phyloP scores from a whole-genome alignment of 768 basidiomycete species.

The Tremella fuciformis region DNA sequence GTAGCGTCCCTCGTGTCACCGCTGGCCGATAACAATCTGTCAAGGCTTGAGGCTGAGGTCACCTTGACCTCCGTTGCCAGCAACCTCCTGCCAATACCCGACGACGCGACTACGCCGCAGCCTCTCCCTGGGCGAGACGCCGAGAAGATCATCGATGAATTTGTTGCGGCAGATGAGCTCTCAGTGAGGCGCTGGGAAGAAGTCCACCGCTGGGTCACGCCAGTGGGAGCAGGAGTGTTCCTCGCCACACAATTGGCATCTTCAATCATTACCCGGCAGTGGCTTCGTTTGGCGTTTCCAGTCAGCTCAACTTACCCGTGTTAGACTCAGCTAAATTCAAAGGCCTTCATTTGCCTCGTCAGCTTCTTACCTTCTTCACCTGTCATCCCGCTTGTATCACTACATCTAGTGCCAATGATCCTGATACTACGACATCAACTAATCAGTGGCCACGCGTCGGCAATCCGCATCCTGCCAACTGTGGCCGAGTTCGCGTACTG shows the following conservation, averaged over 20 bases:
- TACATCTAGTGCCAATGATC: slow-evolving; percentile 38
- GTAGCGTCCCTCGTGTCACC: slow-evolving; percentile 25
- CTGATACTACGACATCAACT: slow-evolving; percentile 25
- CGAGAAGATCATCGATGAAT: slow-evolving; percentile 26
- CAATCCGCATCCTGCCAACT: slow-evolving; percentile 23
- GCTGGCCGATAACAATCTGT: slow-evolving; percentile 25
- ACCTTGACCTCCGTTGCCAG: slow-evolving; percentile 34
- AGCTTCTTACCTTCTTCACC: slow-evolving; percentile 23
- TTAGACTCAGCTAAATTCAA: not conserved
- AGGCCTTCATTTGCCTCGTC: slow-evolving; percentile 30
- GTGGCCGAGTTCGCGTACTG: slow-evolving; percentile 35
- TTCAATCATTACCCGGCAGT: slow-evolving; percentile 12
- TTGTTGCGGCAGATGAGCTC: slow-evolving; percentile 5
- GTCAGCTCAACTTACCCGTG: slow-evolving; percentile 17
- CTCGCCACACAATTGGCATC: slow-evolving; percentile 24
- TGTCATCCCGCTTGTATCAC: slow-evolving; percentile 23
- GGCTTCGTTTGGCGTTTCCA: slow-evolving; percentile 29
- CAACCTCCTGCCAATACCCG: slow-evolving; percentile 19
- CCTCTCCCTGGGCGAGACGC: slow-evolving; percentile 22
- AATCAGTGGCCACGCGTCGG: slow-evolving; percentile 11
- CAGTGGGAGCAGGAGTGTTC: slow-evolving; percentile 27
- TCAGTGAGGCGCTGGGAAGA: slow-evolving; percentile 22
- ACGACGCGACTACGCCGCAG: not conserved
- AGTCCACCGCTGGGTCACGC: slow-evolving; percentile 20
- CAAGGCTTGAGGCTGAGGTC: slow-evolving; percentile 35